These are phyloP conservation scores for Boletus reticulatus DNA, from an alignment of 768 basidiomycete species.

Conservation along the genomic window DNA sequence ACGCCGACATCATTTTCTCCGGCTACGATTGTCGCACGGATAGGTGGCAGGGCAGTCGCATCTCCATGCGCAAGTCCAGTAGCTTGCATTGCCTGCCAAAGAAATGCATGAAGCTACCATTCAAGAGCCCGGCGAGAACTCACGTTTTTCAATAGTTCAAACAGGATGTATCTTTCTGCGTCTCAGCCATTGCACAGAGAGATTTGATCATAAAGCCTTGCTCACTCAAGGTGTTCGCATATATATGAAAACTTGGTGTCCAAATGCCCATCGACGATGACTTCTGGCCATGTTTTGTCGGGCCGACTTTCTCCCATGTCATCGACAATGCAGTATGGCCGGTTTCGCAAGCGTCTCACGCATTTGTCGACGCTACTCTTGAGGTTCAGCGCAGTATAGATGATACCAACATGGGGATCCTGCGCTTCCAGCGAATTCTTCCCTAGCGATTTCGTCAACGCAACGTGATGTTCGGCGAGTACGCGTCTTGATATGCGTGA, in stretches of 20 bases:
- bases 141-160: conserved; percentile 89
- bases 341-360: conserved; percentile 48
- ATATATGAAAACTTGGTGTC: conserved; percentile 79
- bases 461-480: conserved; percentile 85
- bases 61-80: conserved; percentile 52
- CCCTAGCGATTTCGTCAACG: conserved; percentile 61
- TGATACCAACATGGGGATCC: conserved; percentile 79
- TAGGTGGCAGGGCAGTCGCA: conserved; percentile 49
- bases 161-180: conserved; percentile 68
- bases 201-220: conserved; percentile 1
- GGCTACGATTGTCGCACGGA: conserved; percentile 73
- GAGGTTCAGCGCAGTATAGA: conserved; percentile 72
- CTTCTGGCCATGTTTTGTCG: conserved; percentile 52
- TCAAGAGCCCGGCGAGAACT: conserved; percentile 21
- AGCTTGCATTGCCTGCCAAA: conserved; percentile 65
- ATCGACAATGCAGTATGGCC: conserved; percentile 45
- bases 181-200: not conserved
- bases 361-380: conserved; percentile 72
- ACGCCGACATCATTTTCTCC: conserved; percentile 73
- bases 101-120: not conserved
- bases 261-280: conserved; percentile 70
- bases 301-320: conserved; percentile 26
- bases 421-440: conserved; percentile 32
- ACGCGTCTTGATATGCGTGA: conserved; percentile 89
- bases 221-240: conserved; percentile 81